Percentiles rank a stretch among this genome's conserved stretches.
Conservation (phyloP, 345 rosid species). For the Garcia nutans region DNA sequence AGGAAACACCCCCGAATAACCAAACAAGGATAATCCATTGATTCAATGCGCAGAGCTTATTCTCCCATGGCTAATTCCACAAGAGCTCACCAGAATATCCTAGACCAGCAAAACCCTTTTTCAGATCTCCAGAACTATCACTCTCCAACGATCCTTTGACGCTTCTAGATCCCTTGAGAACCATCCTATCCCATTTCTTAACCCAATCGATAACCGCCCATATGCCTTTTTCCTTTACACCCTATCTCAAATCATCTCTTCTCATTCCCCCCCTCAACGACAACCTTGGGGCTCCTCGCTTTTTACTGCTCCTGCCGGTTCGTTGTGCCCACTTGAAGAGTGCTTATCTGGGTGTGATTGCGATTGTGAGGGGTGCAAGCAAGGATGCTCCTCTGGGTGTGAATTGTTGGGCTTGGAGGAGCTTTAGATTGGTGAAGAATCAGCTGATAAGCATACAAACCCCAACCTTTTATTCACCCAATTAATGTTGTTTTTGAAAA, state of each 20-base stretch:
- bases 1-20: too few species aligned
- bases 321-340: slow-evolving; percentile 11
- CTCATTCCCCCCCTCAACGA: slow-evolving; percentile 27
- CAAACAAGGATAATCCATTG: slow-evolving; percentile 5
- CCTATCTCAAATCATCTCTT: slow-evolving; percentile 52
- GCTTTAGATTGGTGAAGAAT: slow-evolving; percentile 38
- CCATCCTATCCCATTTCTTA: slow-evolving; percentile 52
- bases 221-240: slow-evolving; percentile 70
- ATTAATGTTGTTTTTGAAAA: background rate
- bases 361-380: slow-evolving; percentile 43
- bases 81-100: slow-evolving; percentile 58
- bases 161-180: slow-evolving; percentile 63
- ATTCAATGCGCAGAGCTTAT: slow-evolving; percentile 42
- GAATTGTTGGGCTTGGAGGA: slow-evolving; percentile 35
- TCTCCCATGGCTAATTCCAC: slow-evolving; percentile 66
- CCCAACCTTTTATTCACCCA: background rate
- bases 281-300: slow-evolving; percentile 55
- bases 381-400: slow-evolving; percentile 32
- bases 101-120: slow-evolving; percentile 53
- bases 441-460: too few species aligned
- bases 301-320: slow-evolving; percentile 2
- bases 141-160: slow-evolving; percentile 54
- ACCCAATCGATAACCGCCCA: slow-evolving; percentile 25
- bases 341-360: slow-evolving; percentile 33
- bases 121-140: slow-evolving; percentile 38